phyloP scores from a whole-genome alignment of 805 yeast species.

The Yarrowia deformans region DNA sequence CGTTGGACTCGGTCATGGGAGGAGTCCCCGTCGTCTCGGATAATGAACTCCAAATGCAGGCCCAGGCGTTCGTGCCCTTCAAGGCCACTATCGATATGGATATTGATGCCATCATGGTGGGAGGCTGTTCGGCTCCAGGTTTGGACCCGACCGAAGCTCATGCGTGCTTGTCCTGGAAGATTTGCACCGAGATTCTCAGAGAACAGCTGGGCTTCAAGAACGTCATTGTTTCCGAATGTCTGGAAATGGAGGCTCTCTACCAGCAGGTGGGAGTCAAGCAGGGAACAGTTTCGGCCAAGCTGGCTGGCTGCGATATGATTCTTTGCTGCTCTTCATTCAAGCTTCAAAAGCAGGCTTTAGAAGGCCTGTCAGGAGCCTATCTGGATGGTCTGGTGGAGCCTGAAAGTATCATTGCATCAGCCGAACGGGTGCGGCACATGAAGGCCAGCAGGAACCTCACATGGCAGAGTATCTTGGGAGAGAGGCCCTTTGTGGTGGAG shows the following conservation, averaged over 20 bases:
- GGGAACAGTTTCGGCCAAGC: conserved; percentile 66
- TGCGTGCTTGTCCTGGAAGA: conserved; percentile 65
- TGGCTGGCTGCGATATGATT: conserved; percentile 70
- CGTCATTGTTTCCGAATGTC: conserved; percentile 64
- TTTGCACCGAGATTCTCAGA: conserved; percentile 60
- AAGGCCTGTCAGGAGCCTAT: conserved; percentile 49
- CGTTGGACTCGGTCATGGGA: conserved; percentile 63
- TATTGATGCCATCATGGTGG: conserved; percentile 53
- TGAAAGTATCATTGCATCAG: conserved; percentile 9
- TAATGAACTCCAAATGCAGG: conserved; percentile 24
- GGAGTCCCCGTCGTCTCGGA: conserved; percentile 59
- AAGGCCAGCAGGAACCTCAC: conserved; percentile 23
- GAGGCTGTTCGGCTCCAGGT: conserved; percentile 70
- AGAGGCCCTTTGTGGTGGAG: neutral
- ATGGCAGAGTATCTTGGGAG: conserved; percentile 25
- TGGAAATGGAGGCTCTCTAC: conserved; percentile 68
- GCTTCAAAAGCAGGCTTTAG: conserved; percentile 64
- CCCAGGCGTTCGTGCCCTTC: conserved; percentile 21
- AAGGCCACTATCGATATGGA: conserved; percentile 12
- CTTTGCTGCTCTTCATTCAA: conserved; percentile 65
- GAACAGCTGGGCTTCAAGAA: conserved; percentile 62
- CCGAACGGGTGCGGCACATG: conserved; percentile 16
- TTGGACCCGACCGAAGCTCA: conserved; percentile 67
- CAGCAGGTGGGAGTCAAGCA: conserved; percentile 72
- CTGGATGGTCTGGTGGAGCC: conserved; percentile 15